Evolutionary conservation across 257 asterid genomes (phyloP).

Genomic region (Primulina eburnea): DNA sequence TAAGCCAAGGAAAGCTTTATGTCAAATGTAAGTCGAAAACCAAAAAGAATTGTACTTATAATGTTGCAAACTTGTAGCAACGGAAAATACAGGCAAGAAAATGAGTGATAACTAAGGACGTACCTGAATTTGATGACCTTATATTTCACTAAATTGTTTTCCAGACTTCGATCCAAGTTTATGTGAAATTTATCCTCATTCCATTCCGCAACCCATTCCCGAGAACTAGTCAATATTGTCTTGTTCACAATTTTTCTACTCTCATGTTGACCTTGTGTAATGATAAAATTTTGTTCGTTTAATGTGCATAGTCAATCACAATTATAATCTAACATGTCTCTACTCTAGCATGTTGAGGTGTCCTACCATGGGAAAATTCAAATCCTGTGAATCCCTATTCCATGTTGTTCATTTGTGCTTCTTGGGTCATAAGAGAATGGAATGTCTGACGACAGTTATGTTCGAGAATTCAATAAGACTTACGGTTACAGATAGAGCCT

Average conservation of each 20-base stretch:
- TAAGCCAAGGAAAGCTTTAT: no score
- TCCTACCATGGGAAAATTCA: slow-evolving; percentile 3
- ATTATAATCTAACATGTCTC: neutral
- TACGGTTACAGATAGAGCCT: slow-evolving; percentile 73
- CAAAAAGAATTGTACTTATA: no score
- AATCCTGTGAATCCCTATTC: neutral
- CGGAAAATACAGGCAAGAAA: neutral
- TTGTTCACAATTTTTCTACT: neutral
- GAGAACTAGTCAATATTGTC: neutral
- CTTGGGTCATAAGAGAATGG: slow-evolving; percentile 3
- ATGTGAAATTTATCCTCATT: neutral
- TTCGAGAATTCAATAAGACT: slow-evolving; percentile 31
- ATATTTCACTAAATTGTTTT: neutral
- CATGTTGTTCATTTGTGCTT: slow-evolving; percentile 3
- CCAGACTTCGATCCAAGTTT: neutral
- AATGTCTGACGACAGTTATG: slow-evolving; percentile 1
- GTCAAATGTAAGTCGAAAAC: no score
- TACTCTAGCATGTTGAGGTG: neutral
- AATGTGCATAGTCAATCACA: neutral
- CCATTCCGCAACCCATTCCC: neutral
- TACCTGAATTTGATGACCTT: no score
- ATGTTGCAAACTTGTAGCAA: neutral
- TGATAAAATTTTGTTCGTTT: neutral
- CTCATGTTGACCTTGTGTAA: neutral
- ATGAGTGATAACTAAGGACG: neutral